Conservation (phyloP, 306 rosid species). For the Prosopis cineraria region DNA sequence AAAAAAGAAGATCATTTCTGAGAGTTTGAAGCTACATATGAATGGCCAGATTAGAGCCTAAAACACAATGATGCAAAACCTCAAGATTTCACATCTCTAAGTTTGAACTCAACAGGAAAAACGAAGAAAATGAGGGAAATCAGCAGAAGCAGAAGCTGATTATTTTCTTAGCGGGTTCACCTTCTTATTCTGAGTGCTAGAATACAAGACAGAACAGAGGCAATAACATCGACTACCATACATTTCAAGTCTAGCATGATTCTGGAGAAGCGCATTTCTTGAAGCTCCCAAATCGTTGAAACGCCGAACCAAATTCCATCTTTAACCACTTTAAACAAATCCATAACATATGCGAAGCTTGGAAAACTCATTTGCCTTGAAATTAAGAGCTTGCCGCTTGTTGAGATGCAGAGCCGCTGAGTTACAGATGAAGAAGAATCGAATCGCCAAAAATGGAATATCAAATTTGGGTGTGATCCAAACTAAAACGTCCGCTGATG, state of each 20-base stretch:
- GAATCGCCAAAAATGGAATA: background rate
- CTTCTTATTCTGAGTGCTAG: conserved; percentile 25
- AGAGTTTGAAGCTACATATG: background rate
- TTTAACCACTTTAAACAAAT: background rate
- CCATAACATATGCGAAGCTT: background rate
- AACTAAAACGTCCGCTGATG: background rate
- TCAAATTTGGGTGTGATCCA: background rate
- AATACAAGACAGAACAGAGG: conserved; percentile 47
- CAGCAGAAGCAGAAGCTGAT: background rate
- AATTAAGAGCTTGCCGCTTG: background rate
- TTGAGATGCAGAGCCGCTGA: background rate
- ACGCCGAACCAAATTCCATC: conserved; percentile 26
- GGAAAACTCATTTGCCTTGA: background rate
- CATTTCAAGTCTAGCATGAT: conserved; percentile 35
- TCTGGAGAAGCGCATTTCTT: conserved; percentile 50
- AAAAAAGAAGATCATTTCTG: background rate
- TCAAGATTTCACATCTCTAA: background rate
- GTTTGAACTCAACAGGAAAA: background rate
- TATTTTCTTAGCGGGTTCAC: conserved; percentile 8
- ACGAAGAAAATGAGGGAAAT: background rate
- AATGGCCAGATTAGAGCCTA: background rate
- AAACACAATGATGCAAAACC: background rate
- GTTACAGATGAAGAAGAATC: background rate
- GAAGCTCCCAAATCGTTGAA: conserved; percentile 53
- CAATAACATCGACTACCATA: conserved; percentile 27